Base-by-base conservation (phyloP, 2,329 filamentous ascomycete genomes). In the Paracamarosporium sp. region DNA sequence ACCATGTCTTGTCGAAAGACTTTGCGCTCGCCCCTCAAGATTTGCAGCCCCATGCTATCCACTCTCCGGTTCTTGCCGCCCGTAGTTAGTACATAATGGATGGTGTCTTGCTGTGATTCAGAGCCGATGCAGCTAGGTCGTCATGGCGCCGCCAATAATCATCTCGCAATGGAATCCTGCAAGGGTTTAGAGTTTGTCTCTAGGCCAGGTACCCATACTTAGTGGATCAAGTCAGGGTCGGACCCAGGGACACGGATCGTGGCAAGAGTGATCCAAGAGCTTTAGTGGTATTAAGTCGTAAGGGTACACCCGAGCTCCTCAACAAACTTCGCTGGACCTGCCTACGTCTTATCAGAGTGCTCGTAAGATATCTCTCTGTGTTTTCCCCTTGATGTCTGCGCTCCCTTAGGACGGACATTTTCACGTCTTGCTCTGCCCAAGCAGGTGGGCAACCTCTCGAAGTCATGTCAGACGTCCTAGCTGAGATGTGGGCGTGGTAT, bases 401-500 rank as follows among this genome's bases (percentile, higher is more conserved):
- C 9, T 27, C 31, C 45, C 31, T 25, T 22, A 25, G 22, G 27
- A 25, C 30, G 22, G 9, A 17, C 22, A 25, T n/a, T 27, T 20
- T 12, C 20, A 36, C 22, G 25, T 5, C 31, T 28, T 28, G 28
- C 15, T 38, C 51, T 28, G 24, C 25, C 31, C 15, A 28, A 22
- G n/a, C 24, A 17, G 46, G 25, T 46, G 22, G 38, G 25, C 44
- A 55, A 20, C 28, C 5, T 28, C 24, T 46, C 12, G 24, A 27
- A 35, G 15, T n/a, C 48, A 60, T 60, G 43, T 36, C 48, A 31
- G 17, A 17, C 9, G 69, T 79, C 45, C 62, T 65, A n/a, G 65
- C 70, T 22, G 77, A 79, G 61, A 73, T 70, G 36, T 79, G 76
- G 76, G 74, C 74, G 20, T 79, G 76, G 76, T 79, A 68, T 63